Conservation (phyloP, 129 eudicot genomes). For the sunflower (Helianthus annuus) region HanXRQr2.0-SUNRISE NC_035448.2:104986593-104987092, state of each 20-base stretch:
- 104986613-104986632: too few species aligned
- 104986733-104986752: background rate
- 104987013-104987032: conserved; percentile 69
- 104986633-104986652: too few species aligned
- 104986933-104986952: conserved; percentile 97
- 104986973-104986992: conserved; percentile 63
- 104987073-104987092: conserved; percentile 58
- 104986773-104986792: background rate
- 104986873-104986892: background rate
- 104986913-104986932: conserved; percentile 76
- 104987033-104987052: conserved; percentile 73
- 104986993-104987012: conserved; percentile 72
- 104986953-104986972: conserved; percentile 92
- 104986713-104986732: background rate
- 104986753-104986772: background rate
- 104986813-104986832: background rate
- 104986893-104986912: background rate
- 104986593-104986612: too few species aligned
- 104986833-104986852: background rate
- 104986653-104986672: background rate
- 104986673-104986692: background rate
- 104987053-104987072: conserved; percentile 94
- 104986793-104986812: background rate
- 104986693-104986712: background rate
- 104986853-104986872: background rate